Evolutionary conservation across 352 stramenopile genomes (phyloP).

Genomic region (Phytophthora boehmeriae): DNA sequence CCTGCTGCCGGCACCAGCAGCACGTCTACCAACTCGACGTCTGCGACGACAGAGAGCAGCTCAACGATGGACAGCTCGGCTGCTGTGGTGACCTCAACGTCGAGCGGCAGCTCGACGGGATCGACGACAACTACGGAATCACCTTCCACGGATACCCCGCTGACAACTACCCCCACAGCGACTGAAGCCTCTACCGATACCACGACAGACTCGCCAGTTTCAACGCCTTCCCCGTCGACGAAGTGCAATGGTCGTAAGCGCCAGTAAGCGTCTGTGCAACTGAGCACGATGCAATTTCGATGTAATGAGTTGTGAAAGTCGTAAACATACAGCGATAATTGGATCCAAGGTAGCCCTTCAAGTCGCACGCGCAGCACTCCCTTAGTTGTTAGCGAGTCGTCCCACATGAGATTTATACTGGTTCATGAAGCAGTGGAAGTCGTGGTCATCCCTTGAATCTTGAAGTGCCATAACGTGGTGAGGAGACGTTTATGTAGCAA

Average conservation of each 20-base stretch:
- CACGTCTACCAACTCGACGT: constrained; percentile 26
- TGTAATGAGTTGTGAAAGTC: too few relatives aligned
- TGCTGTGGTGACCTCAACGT: constrained; percentile 1
- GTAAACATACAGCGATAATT: too few relatives aligned
- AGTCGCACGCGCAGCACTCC: too few relatives aligned
- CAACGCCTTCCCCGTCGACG: constrained; percentile 19
- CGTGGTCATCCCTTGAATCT: too few relatives aligned
- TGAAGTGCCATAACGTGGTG: too few relatives aligned
- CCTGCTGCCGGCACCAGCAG: constrained; percentile 17
- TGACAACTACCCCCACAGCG: neutral
- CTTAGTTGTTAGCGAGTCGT: too few relatives aligned
- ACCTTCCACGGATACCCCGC: constrained; percentile 10
- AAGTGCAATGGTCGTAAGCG: constrained; percentile 23
- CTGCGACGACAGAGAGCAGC: constrained; percentile 4
- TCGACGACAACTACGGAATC: constrained; percentile 8
- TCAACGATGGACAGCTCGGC: constrained; percentile 7
- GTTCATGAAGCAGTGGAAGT: too few relatives aligned
- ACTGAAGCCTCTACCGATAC: constrained; percentile 12
- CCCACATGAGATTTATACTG: too few relatives aligned
- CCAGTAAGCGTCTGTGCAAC: constrained; percentile 1
- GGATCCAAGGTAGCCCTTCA: too few relatives aligned
- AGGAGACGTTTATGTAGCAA: too few relatives aligned
- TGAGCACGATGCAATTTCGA: too few relatives aligned
- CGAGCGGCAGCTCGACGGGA: constrained; percentile 11
- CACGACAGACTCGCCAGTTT: constrained; percentile 9